Base-by-base conservation (phyloP, 306 rosid species). In the Quercus bicolor region DNA sequence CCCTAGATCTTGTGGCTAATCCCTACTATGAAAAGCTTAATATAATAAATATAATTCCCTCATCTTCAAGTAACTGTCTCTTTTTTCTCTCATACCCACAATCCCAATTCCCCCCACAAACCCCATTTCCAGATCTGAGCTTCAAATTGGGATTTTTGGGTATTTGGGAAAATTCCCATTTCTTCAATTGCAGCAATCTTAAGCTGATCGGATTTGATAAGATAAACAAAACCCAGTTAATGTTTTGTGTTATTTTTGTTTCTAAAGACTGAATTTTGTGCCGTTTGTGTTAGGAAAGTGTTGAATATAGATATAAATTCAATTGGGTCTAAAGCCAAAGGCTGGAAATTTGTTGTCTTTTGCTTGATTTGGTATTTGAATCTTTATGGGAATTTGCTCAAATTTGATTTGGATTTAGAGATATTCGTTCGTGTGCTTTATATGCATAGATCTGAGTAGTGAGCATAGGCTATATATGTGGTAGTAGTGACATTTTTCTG, bases 1-100 rank as follows among this genome's bases (percentile, higher is more conserved):
- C 96, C 96, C 96, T 89, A 89, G 96, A 89, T 91, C 93, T 84
- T 84, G 23, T 31, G 13, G 53, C 10, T 12, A 13, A 37, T 37
- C 45, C 45, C 45, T 37, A 37, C 45, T 2, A 8, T 7, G 11
- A 37, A 37, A 37, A 61, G 78, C 57, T 80, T 78, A 56, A 72
- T 21, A 51, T n/a, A 37, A 23, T 18, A 57, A 26, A 33, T 31
- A 52, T 3, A 1, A 51, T 62, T 26, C 78, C 83, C 85, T 31
- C 72, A 43, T 73, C 86, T 75, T 73, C 78, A 84, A 86, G 86
- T 76, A 88, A 89, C 84, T 73, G 65, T 48, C 68, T 79, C 87
- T 82, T 68, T 48, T 73, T 78, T 74, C 77, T 57, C 55, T 62
- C 5, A 4, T 23, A 31, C 60, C 43, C 68, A 53, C 48, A n/a